These are phyloP conservation scores for Cairneyella variabilis DNA, from an alignment of 495 filamentous ascomycete species.

Conservation along the genomic window DNA sequence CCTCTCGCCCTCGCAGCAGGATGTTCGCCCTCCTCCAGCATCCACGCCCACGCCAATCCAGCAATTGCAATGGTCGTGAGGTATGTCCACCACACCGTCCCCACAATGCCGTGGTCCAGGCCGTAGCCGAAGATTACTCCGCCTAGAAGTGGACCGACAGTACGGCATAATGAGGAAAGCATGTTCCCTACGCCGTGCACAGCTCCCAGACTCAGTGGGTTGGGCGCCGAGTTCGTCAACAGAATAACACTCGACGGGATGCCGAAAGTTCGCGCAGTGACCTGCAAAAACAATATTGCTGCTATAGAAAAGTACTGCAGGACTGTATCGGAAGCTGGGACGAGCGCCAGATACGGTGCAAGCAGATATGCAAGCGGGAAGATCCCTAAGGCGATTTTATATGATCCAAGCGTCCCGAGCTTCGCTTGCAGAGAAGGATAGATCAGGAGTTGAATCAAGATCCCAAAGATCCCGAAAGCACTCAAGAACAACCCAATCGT, in stretches of 20 bases:
- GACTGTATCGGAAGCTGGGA: constrained; percentile 39
- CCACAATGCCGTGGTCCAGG: constrained; percentile 60
- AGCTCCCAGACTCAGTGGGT: constrained; percentile 58
- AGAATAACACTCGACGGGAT: constrained; percentile 66
- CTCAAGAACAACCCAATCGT: constrained; percentile 67
- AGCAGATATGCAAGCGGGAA: constrained; percentile 65
- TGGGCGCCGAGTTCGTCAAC: constrained; percentile 64
- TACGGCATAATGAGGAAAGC: constrained; percentile 53
- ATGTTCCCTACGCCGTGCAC: constrained; percentile 68
- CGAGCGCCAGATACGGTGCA: constrained; percentile 62
- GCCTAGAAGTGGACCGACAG: constrained; percentile 62
- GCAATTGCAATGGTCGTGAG: constrained; percentile 43
- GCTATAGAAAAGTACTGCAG: constrained; percentile 57
- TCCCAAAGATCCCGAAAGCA: constrained; percentile 64
- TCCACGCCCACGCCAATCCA: constrained; percentile 47
- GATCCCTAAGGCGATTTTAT: constrained; percentile 53
- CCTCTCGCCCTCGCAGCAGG: not conserved
- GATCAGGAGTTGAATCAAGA: constrained; percentile 64
- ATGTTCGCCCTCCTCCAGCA: constrained; percentile 47
- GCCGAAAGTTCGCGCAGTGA: constrained; percentile 68
- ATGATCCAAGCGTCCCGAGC: constrained; percentile 59
- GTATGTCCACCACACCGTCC: constrained; percentile 63
- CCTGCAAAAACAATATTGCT: constrained; percentile 60
- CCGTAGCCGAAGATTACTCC: constrained; percentile 63
- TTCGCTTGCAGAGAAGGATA: constrained; percentile 59